Base-by-base conservation (phyloP, 169 alveolate species). In the Eimeria falciformis region DNA sequence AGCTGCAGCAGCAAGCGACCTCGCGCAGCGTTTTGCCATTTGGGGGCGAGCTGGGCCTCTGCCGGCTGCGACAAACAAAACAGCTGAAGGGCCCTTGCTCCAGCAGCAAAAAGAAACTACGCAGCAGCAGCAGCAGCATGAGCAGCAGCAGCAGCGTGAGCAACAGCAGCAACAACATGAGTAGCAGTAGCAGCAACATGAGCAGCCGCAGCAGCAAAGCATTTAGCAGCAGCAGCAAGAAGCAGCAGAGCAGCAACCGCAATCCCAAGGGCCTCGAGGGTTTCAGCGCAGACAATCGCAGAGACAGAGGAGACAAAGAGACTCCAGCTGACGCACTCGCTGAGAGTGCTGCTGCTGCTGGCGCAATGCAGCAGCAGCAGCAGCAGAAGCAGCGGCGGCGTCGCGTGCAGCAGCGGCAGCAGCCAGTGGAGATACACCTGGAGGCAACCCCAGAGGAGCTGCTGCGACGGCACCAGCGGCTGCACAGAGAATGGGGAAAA, bases 391-490 rank as follows among this genome's bases (percentile, higher is more conserved):
- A 58, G 69, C 23, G 69, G 69, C 69, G 23, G 69, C 69, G 23
- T 23, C 4, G 23, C 6, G 47, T 27, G 43, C 78, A 66, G 43
- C 78, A 66, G 40, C 77, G 27, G 77, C 77, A 66, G 78, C 78
- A 66, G 78, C 78, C 23, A 46, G 47, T 27, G 40, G 46, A 0
- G 33, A 27, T 7, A 2, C 25, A 66, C 47, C 46, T 66, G 46
- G 45, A 6, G 2, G 78, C 45, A 66, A 46, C 23, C 40, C 45
- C 78, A 7, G 78, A 66, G 40, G 78, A 66, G 78, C 11, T 23
- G 45, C 78, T 12, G 45, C 78, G 78, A n/a, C 37, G 78, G 27
- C 78, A 66, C 47, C 78, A 66, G 33, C 78, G 78, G 78, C 78
- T 66, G 40, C 78, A 66, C 23, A 40, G 78, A 18, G 78, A 66